Base-by-base conservation (phyloP, 2,329 filamentous ascomycete genomes). In the Aspergillus puulaauensis region DNA sequence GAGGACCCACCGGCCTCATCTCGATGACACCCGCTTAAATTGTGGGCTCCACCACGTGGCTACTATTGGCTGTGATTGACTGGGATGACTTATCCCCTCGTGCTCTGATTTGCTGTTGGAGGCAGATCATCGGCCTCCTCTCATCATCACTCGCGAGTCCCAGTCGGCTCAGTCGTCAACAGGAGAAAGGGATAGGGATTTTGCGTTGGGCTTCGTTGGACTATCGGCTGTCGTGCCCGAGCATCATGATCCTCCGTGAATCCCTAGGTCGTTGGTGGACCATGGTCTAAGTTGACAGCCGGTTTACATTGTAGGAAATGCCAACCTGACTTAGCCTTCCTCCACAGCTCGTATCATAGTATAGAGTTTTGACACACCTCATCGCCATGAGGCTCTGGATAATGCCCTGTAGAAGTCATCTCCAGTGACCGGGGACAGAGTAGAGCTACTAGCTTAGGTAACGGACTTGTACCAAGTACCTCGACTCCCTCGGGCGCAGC, bases 61-160 rank as follows among this genome's bases (percentile, higher is more conserved):
- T 19, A 0, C 21, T 8, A 35, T 64, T 65, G 61, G 60, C 15
- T 37, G 21, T 23, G 24, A 57, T 51, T 61, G 54, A 59, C 9
- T 35, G 45, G 59, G 56, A 41, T 61, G 41, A 57, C 49, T 57
- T 63, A 55, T 58, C 61, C 63, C 45, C 45, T 27, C 44, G 27
- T 35, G 52, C 52, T 54, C 39, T 45, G 41, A 33, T 35, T 19
- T 15, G 5, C 27, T 35, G 41, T 4, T 56, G 40, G 37, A n/a
- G 59, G 61, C 51, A 61, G 60, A 64, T 63, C 60, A 59, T 53
- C 35, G 17, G 43, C 39, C 17, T 31, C 27, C 23, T 15, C 39
- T 9, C 12, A 37, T 37, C 27, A 31, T 31, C 27, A 31, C 27
- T 31, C 27, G 3, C 27, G 9, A 31, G 9, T 31, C 24, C 24